phyloP scores from a whole-genome alignment of 352 stramenopile species.

The Globisporangium orthogonon region DNA sequence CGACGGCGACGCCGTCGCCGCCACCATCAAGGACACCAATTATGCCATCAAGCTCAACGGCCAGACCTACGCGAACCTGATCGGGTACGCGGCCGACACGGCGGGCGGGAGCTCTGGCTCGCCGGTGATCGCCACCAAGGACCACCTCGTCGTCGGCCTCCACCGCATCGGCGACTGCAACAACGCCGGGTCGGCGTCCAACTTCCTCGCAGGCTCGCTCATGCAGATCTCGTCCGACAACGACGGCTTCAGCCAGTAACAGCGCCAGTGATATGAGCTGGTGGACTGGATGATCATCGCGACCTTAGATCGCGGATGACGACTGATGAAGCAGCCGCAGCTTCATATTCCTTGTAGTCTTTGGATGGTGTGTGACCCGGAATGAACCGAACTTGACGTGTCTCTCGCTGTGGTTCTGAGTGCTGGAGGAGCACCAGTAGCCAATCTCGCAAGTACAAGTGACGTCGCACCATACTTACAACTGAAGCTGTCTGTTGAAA shows the following conservation, averaged over 20 bases:
- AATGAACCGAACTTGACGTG: too few species aligned
- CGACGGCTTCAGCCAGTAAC: constrained; percentile 14
- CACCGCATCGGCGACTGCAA: constrained; percentile 37
- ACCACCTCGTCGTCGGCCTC: constrained; percentile 25
- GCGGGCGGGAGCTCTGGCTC: constrained; percentile 27
- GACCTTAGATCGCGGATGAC: too few species aligned
- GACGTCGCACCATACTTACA: too few species aligned
- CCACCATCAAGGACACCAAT: constrained; percentile 28
- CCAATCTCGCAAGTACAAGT: too few species aligned
- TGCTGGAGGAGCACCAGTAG: too few species aligned
- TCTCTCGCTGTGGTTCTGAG: too few species aligned
- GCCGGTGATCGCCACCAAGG: constrained; percentile 11
- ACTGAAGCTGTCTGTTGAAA: too few species aligned
- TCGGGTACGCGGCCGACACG: constrained; percentile 31
- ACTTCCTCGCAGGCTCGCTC: constrained; percentile 14
- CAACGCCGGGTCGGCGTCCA: constrained; percentile 23
- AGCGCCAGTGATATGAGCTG: too few species aligned
- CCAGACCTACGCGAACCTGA: constrained; percentile 15
- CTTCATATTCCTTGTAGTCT: not conserved
- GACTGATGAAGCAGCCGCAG: not conserved
- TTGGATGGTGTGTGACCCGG: not conserved
- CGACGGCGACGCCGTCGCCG: constrained; percentile 24
- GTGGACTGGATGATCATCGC: too few species aligned
- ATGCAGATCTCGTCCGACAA: constrained; percentile 21
- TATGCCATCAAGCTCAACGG: constrained; percentile 24